phyloP scores from a whole-genome alignment of 2,329 filamentous ascomycete genomes.

The Fusarium fracticaudum region DNA sequence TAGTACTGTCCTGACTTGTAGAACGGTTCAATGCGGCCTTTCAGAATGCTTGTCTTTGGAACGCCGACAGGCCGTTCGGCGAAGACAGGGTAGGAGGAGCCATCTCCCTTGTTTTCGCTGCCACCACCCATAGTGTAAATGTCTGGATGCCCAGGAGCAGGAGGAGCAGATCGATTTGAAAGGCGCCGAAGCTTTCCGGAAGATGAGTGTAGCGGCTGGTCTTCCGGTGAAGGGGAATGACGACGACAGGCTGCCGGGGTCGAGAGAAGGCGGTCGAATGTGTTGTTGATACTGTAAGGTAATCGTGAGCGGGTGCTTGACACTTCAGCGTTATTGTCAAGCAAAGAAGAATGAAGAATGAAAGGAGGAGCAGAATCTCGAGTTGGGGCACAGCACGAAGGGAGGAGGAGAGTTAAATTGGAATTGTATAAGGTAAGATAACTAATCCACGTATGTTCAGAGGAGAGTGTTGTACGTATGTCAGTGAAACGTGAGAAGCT shows the following conservation, averaged over 20 bases:
- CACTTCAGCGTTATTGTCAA: conserved; percentile 13
- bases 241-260: conserved; percentile 38
- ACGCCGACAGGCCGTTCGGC: conserved; percentile 72
- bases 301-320: conserved; percentile 33
- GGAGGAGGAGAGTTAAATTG: conserved; percentile 3
- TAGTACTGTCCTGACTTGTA: conserved; percentile 82
- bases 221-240: conserved; percentile 37
- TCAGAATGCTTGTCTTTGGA: conserved; percentile 86
- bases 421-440: not conserved
- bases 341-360: not conserved
- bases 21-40: conserved; percentile 83
- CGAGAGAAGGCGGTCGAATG: conserved; percentile 38
- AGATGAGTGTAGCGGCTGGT: conserved; percentile 25
- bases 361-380: not conserved
- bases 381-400: not conserved
- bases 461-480: conserved; percentile 8
- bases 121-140: conserved; percentile 62
- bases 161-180: conserved; percentile 51
- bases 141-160: conserved; percentile 46
- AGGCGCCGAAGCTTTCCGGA: conserved; percentile 44
- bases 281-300: conserved; percentile 32
- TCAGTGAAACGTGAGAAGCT: conserved; percentile 27
- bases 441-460: conserved; percentile 9
- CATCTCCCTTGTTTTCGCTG: conserved; percentile 54
- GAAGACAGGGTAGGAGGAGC: conserved; percentile 61